Evolutionary conservation across 768 basidiomycete species (phyloP), one percentile per base, ranked within the genome.

Genomic region (Suillus alpinus): DNA sequence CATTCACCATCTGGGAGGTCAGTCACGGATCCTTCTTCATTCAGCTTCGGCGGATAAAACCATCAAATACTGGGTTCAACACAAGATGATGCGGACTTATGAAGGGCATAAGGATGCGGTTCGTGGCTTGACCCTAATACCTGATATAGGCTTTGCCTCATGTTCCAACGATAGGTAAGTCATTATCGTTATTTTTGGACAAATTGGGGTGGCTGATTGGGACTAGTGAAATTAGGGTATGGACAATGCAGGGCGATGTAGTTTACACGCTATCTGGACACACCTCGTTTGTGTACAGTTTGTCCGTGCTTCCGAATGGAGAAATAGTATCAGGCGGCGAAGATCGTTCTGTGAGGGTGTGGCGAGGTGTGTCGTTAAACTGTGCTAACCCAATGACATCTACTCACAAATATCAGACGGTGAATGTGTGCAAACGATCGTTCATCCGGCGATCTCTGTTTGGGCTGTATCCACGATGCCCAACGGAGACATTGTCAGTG

Each of bases 361-460:
- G 97, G 97, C 83, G 84, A 76, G 91, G 92, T 90, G 67, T 61
- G 84, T 73, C 14, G 40, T 36, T 47, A 6, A 39, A 57, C 18
- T 26, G 9, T n/a, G 43, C 7, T 32, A 29, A 49, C 43, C 51
- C 29, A 57, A 20, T 4, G 23, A 29, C 10, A n/a, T 59, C 64
- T 50, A 49, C 59, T 56, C 57, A 59, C 51, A 41, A 43, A 23
- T 32, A 39, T 36, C 65, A 92, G 95, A 94, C 65, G 95, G 92
- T 14, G 92, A 94, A 73, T 92, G 92, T 65, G 74, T 83, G 6
- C 96, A 99, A 73, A 91, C 89, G 10, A 86, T 99, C 62, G 84
- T 92, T 10, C 94, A 97, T 69, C 95, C 97, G 7, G 94, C 94
- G 8, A 92, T 96, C 59, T 98, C 96, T n/a, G 92, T 99, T 2